phyloP scores from a whole-genome alignment of 768 basidiomycete species.

The Tylopilus rubrobrunneus region DNA sequence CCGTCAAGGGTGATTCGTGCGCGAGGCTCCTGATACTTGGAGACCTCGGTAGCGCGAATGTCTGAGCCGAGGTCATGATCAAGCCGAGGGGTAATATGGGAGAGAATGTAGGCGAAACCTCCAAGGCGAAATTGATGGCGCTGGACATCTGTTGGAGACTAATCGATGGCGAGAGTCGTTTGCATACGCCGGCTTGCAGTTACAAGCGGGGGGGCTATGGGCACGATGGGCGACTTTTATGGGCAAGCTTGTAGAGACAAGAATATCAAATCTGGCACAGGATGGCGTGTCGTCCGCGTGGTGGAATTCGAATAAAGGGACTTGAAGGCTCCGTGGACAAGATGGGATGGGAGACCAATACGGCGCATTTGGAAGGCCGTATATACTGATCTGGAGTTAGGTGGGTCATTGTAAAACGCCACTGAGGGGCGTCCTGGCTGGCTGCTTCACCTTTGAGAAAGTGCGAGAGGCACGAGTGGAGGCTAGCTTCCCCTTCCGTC shows the following conservation, averaged over 20 bases:
- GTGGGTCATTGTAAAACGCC: slow-evolving; percentile 28
- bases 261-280: slow-evolving; percentile 34
- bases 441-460: too few species aligned
- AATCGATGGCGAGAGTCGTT: slow-evolving; percentile 9
- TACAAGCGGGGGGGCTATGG: slow-evolving; percentile 31
- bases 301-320: slow-evolving; percentile 12
- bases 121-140: slow-evolving; percentile 15
- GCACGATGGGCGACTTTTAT: slow-evolving; percentile 30
- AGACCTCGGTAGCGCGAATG: slow-evolving; percentile 20
- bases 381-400: slow-evolving; percentile 28
- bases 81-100: not conserved
- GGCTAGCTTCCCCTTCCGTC: too few species aligned
- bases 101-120: slow-evolving; percentile 24
- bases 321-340: slow-evolving; percentile 15
- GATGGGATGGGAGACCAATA: slow-evolving; percentile 18
- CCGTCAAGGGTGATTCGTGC: slow-evolving; percentile 26
- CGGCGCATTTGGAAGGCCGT: slow-evolving; percentile 15
- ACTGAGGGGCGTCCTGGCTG: slow-evolving; percentile 8
- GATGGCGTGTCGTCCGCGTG: slow-evolving; percentile 31
- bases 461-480: too few species aligned
- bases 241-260: slow-evolving; percentile 9
- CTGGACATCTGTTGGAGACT: slow-evolving; percentile 16
- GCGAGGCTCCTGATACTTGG: slow-evolving; percentile 25
- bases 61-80: slow-evolving; percentile 11
- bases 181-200: slow-evolving; percentile 22